phyloP scores from a whole-genome alignment of 1,139 yeast genomes.

The Trichomonascaceae sp. region DNA sequence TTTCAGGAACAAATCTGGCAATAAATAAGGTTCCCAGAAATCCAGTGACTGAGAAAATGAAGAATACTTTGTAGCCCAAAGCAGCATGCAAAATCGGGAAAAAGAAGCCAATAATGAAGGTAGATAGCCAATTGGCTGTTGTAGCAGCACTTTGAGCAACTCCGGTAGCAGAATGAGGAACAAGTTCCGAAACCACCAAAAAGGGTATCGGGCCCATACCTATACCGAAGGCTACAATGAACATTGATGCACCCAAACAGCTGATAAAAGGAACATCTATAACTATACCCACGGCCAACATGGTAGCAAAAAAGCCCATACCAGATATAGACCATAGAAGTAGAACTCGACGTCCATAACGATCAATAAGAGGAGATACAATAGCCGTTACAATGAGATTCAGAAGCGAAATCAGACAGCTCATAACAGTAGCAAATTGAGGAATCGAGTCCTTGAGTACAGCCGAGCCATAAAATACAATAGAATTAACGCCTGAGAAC shows the following conservation, averaged over 20 bases:
- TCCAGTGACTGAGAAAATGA: conserved; percentile 50
- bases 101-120: conserved; percentile 70
- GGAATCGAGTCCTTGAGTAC: conserved; percentile 69
- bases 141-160: conserved; percentile 92
- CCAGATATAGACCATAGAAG: conserved; percentile 55
- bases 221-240: conserved; percentile 78
- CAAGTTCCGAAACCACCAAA: conserved; percentile 78
- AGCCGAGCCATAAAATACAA: conserved; percentile 86
- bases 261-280: conserved; percentile 46
- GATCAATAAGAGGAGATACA: conserved; percentile 69
- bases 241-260: conserved; percentile 60
- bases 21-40: conserved; percentile 17
- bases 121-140: conserved; percentile 84
- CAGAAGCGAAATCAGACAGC: conserved; percentile 65
- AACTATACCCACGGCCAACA: conserved; percentile 63
- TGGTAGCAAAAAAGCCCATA: conserved; percentile 62
- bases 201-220: conserved; percentile 97
- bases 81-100: conserved; percentile 66
- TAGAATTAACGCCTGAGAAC: conserved; percentile 85
- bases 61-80: conserved; percentile 77
- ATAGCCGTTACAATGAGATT: conserved; percentile 67
- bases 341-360: conserved; percentile 69
- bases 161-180: conserved; percentile 73
- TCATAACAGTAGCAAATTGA: conserved; percentile 58
- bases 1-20: conserved; percentile 57